Evolutionary conservation across 176 grass and related monocot species (phyloP), one percentile per base, ranked within the genome.

Genomic region (Tuctoria greenei): DNA sequence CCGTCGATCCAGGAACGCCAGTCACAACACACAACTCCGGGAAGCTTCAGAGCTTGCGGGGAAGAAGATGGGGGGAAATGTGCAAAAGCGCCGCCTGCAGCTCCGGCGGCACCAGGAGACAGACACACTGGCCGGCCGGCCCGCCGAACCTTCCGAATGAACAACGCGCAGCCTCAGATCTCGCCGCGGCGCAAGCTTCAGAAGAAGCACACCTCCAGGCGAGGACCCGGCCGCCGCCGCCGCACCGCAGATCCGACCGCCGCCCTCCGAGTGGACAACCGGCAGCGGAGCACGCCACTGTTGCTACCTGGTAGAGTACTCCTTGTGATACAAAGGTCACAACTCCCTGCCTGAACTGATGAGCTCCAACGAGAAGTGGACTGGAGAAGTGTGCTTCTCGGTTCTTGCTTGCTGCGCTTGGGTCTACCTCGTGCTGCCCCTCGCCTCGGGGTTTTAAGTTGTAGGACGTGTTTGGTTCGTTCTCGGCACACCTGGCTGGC

Each of bases 361-460:
- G 18, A 38, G 49, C 74, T 74, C 5, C 63, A 16, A 10, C 2
- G 2, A 21, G 8, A 2, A n/a, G 16, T 12, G 12, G 12, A n/a
- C n/a, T n/a, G n/a, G n/a, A n/a, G n/a, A 49, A 28, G n/a, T 61
- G 50, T 57, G 36, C 72, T 75, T 21, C 64, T 76, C 52, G 25
- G 16, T 34, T 41, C 67, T 73, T 44, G 39, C 72, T 40, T n/a
- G 49, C 52, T 68, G 25, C 45, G 59, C 75, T 61, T 41, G 72
- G 72, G 41, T 79, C 57, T 26, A 59, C 62, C 77, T 23, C 67
- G 35, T 42, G 60, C 74, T 37, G 80, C 75, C 38, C 79, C 75
- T 24, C 61, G 79, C 72, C 86, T 84, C 51, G 86, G 80, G 86
- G 86, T 83, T 88, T 88, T 74, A 87, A 87, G 85, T 83, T 87